Conservation (phyloP, 176 grass and related monocot genomes). For the Rhynchospora tenuis region DNA sequence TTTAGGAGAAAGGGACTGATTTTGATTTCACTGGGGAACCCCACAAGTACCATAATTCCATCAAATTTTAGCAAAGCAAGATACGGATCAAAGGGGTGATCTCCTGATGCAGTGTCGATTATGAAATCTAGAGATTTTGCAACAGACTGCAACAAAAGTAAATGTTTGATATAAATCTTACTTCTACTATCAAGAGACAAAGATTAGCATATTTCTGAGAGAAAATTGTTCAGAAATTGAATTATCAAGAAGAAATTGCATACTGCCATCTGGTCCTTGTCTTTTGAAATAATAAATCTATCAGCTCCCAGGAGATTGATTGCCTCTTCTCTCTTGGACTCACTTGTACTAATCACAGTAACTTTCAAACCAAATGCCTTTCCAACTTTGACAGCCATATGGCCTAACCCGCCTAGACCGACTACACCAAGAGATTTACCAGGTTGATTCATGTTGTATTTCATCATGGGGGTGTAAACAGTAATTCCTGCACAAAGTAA, state of each 20-base stretch:
- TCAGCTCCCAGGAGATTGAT: conserved; percentile 35
- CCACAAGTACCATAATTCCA: conserved; percentile 36
- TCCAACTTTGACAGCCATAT: conserved; percentile 46
- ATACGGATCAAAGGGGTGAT: conserved; percentile 46
- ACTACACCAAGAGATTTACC: conserved; percentile 44
- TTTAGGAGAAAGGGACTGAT: conserved; percentile 14
- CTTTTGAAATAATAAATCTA: conserved; percentile 24
- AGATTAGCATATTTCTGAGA: neutral
- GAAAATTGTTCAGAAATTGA: too few relatives aligned
- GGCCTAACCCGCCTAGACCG: conserved; percentile 45
- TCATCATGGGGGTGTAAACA: conserved; percentile 41
- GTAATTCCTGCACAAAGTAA: conserved; percentile 49
- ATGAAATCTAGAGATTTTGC: conserved; percentile 38
- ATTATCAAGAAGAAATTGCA: neutral
- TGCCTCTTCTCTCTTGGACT: conserved; percentile 35
- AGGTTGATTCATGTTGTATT: conserved; percentile 28
- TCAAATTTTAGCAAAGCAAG: conserved; percentile 35
- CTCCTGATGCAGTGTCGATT: conserved; percentile 38
- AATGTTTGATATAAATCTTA: neutral
- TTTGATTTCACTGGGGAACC: conserved; percentile 36
- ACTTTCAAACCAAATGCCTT: conserved; percentile 43
- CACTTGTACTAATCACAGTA: conserved; percentile 46
- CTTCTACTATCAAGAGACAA: neutral
- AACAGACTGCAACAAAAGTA: conserved; percentile 24
- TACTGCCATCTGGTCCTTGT: conserved; percentile 17